These are phyloP conservation scores for Primulina huaijiensis DNA, from an alignment of 257 asterid genomes.

Conservation along the genomic window DNA sequence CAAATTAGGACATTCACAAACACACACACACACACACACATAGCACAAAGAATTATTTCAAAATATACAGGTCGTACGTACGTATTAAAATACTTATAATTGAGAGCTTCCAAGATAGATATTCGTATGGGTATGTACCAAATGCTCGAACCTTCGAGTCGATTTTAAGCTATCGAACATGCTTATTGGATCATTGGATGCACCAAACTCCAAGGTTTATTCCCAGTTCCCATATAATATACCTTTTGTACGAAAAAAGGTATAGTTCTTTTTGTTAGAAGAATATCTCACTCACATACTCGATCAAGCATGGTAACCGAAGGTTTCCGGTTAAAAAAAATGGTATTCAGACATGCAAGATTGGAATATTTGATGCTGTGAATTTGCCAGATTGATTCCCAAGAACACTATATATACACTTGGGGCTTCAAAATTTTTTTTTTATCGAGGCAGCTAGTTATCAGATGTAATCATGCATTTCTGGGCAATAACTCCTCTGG, in stretches of 20 bases:
- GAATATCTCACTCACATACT: background rate
- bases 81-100: background rate
- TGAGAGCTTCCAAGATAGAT: background rate
- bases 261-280: background rate
- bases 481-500: constrained; percentile 12
- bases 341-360: background rate
- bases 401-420: background rate
- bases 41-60: no score
- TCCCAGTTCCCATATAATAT: background rate
- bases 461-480: background rate
- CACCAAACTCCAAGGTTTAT: background rate
- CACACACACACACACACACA: no score
- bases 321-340: background rate
- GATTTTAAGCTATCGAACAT: background rate
- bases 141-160: background rate
- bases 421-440: background rate
- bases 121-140: background rate
- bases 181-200: background rate
- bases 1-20: background rate
- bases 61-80: background rate
- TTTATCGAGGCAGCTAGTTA: no score
- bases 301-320: background rate
- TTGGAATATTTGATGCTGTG: background rate
- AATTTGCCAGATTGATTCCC: background rate
- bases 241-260: background rate